These are phyloP conservation scores for Metschnikowia chrysomelidarum DNA, from an alignment of 805 yeast genomes.

Conservation along the genomic window DNA sequence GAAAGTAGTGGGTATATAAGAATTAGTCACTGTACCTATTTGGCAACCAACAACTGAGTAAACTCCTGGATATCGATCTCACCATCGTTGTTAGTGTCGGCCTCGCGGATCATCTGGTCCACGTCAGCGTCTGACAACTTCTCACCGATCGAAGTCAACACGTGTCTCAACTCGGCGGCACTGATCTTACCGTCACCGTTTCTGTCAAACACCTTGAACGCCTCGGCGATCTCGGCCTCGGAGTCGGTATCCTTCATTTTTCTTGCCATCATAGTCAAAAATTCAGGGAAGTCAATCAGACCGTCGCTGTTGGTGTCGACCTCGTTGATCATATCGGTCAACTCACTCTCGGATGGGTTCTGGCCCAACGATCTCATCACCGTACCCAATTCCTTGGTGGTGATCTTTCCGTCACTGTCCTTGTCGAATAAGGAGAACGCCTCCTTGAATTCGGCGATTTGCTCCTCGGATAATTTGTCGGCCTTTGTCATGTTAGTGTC, in stretches of 20 bases:
- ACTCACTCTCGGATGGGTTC: slow-evolving; percentile 94
- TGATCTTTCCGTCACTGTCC: slow-evolving; percentile 95
- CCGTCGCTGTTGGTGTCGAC: slow-evolving; percentile 96
- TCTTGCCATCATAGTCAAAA: slow-evolving; percentile 41
- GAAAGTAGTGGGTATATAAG: background rate
- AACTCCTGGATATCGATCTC: slow-evolving; percentile 97
- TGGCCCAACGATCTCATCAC: slow-evolving; percentile 99
- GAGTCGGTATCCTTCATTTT: slow-evolving; percentile 96
- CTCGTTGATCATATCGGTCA: slow-evolving; percentile 95
- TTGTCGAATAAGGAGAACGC: slow-evolving; percentile 97
- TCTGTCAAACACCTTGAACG: slow-evolving; percentile 95
- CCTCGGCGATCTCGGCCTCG: slow-evolving; percentile 96
- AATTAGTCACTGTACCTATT: too few relatives aligned
- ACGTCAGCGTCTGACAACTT: slow-evolving; percentile 95
- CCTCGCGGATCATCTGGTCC: slow-evolving; percentile 95
- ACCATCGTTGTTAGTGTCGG: slow-evolving; percentile 93
- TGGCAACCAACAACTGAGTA: slow-evolving; percentile 80
- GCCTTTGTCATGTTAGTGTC: slow-evolving; percentile 46
- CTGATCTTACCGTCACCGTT: slow-evolving; percentile 97
- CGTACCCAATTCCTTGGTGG: slow-evolving; percentile 92
- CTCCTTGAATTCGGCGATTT: slow-evolving; percentile 95
- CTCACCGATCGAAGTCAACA: slow-evolving; percentile 96
- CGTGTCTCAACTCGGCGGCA: slow-evolving; percentile 95
- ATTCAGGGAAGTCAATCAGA: slow-evolving; percentile 47
- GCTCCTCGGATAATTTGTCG: slow-evolving; percentile 91